Evolutionary conservation across 2,329 filamentous ascomycete species (phyloP).

Genomic region (Penicillium sp.): DNA sequence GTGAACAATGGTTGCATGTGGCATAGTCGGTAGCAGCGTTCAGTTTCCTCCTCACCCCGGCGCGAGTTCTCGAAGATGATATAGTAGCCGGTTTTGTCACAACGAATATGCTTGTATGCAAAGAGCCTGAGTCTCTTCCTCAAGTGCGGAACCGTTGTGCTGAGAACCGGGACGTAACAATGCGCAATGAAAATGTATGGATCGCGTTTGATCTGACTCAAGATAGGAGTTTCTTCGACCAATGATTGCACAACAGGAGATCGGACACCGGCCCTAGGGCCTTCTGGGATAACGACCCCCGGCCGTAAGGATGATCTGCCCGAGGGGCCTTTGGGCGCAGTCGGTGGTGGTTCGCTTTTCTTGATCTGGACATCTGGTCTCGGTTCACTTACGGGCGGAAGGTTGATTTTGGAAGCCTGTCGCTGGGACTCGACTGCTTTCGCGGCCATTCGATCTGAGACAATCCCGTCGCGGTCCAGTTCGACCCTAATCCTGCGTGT

Average conservation of each 20-base stretch:
- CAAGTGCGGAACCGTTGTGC: slow-evolving; percentile 82
- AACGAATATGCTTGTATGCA: slow-evolving; percentile 74
- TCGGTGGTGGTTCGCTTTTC: slow-evolving; percentile 67
- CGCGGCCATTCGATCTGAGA: slow-evolving; percentile 75
- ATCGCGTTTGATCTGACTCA: slow-evolving; percentile 67
- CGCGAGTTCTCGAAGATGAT: slow-evolving; percentile 81
- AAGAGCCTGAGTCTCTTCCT: slow-evolving; percentile 84
- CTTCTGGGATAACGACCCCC: slow-evolving; percentile 32
- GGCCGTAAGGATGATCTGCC: slow-evolving; percentile 47
- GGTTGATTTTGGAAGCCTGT: slow-evolving; percentile 45
- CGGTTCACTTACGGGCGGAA: slow-evolving; percentile 27
- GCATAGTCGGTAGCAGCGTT: slow-evolving; percentile 73
- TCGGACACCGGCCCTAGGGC: slow-evolving; percentile 38
- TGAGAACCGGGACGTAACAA: slow-evolving; percentile 79
- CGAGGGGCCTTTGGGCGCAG: slow-evolving; percentile 82
- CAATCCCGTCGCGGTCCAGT: slow-evolving; percentile 82
- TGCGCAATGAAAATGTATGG: slow-evolving; percentile 92
- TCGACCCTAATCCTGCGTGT: slow-evolving; percentile 74
- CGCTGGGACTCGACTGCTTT: slow-evolving; percentile 67
- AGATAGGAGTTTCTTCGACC: slow-evolving; percentile 65
- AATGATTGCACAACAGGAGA: slow-evolving; percentile 46
- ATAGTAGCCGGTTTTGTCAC: slow-evolving; percentile 85
- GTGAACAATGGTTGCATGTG: slow-evolving; percentile 85
- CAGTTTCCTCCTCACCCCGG: slow-evolving; percentile 73
- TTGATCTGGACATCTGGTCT: slow-evolving; percentile 41